A percentile compares a stretch with the other conserved stretches of the same genome.
phyloP scores from a whole-genome alignment of 305 asterid genomes.

The Fraxinus floribunda region DNA sequence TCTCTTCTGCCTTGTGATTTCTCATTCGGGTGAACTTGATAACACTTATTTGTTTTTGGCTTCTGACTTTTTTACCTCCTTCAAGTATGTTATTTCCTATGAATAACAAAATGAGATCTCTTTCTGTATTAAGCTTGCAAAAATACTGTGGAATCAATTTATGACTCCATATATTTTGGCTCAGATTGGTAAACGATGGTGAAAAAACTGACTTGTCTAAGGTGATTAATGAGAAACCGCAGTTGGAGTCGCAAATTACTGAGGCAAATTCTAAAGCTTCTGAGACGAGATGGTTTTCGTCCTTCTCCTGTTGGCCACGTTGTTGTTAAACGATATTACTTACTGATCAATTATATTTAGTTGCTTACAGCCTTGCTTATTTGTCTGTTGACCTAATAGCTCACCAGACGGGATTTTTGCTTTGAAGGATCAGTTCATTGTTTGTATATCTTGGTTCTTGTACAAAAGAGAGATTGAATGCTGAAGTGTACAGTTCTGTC shows the following conservation, averaged over 20 bases:
- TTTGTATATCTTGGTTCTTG: background rate
- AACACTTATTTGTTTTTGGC: background rate
- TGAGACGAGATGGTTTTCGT: conserved; percentile 45
- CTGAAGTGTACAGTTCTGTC: background rate
- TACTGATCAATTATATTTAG: background rate
- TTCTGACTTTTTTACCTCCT: background rate
- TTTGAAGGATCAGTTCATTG: background rate
- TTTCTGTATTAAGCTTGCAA: background rate
- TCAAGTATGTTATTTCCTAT: background rate
- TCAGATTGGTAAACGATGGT: conserved; percentile 57
- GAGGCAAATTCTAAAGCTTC: conserved; percentile 27
- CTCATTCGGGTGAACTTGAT: background rate
- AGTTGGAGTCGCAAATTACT: conserved; percentile 24
- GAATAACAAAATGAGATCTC: background rate
- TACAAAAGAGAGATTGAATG: background rate
- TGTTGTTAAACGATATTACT: conserved; percentile 48
- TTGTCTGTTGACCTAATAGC: background rate
- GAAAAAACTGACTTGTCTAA: conserved; percentile 40
- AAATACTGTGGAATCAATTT: background rate
- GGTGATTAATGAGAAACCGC: conserved; percentile 39
- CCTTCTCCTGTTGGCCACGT: conserved; percentile 57
- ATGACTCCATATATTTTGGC: background rate
- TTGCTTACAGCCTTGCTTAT: background rate
- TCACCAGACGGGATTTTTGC: background rate
- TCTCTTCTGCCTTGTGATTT: background rate